Conservation (phyloP, 2,329 filamentous ascomycete genomes). For the Alternaria atra region DNA sequence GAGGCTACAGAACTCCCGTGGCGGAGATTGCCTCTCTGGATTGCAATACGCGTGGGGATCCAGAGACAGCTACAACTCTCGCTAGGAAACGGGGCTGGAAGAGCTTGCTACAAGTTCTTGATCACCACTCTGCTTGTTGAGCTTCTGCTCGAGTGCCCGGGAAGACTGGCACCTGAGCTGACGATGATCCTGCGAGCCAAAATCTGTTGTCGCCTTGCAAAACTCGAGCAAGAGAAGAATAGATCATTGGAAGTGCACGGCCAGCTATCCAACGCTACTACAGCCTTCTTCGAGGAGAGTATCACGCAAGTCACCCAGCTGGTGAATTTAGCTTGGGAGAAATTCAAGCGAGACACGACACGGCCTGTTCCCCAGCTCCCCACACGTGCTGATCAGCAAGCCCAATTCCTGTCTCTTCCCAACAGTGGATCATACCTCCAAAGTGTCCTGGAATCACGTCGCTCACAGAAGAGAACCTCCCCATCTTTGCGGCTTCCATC, state of each 20-base stretch:
- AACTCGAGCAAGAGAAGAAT: constrained; percentile 63
- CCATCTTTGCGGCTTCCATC: constrained; percentile 16
- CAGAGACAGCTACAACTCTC: constrained; percentile 59
- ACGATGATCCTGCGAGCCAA: constrained; percentile 59
- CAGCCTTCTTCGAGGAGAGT: constrained; percentile 19
- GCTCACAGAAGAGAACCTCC: constrained; percentile 4
- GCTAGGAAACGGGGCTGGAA: constrained; percentile 53
- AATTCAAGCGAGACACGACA: constrained; percentile 30
- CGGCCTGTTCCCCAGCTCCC: constrained; percentile 57
- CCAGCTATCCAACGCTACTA: no score
- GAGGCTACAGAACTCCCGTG: constrained; percentile 61
- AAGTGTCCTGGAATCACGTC: constrained; percentile 18
- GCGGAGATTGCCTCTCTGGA: constrained; percentile 68
- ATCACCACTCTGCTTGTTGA: constrained; percentile 57
- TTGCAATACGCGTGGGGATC: constrained; percentile 65
- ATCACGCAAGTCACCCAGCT: constrained; percentile 42
- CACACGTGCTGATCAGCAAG: constrained; percentile 37
- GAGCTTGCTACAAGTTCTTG: constrained; percentile 65
- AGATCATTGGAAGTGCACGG: no score
- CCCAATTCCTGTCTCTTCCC: constrained; percentile 28
- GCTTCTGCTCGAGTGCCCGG: constrained; percentile 51
- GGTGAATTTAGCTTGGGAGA: constrained; percentile 39
- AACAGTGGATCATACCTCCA: constrained; percentile 29
- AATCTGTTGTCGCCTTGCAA: constrained; percentile 64
- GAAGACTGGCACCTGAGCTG: constrained; percentile 44